Evolutionary conservation across 768 basidiomycete species (phyloP), one percentile per base, ranked within the genome.

Genomic region (Leucocoprinus leucothites): DNA sequence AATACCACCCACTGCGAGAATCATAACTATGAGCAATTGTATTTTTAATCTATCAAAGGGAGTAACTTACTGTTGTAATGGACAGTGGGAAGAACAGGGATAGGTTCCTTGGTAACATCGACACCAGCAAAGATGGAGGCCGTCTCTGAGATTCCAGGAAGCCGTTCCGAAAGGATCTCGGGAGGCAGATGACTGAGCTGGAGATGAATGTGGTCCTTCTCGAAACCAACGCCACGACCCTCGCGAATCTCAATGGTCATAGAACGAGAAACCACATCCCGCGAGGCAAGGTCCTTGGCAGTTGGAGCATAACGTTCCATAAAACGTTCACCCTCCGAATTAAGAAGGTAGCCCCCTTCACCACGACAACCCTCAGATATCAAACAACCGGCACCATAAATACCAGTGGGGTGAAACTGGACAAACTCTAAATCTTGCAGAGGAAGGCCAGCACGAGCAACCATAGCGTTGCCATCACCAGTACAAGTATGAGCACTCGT

Each of bases 271-370:
- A 99, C 97, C 66, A 99, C 97, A 67, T 99, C 97, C 67, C 97
- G 94, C 44, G 97, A 99, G 40, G 97, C 97, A 62, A 99, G 84
- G 79, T 99, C 97, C 80, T 98, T 98, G 59, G 97, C 97, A 40
- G 96, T 98, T 9, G 97, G 97, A 0, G 97, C 97, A 70, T 98
- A 98, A 71, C 96, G 92, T 73, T 98, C 96, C 97, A 99, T 99
- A 80, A 99, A 99, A 57, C 97, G 89, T 73, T 99, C 97, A 69
- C 97, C 97, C 78, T 98, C 89, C 7, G 94, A 91, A 78, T 99
- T 98, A 68, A 99, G 77, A 60, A 99, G 80, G 75, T 98, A 98
- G 60, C 97, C 97, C 76, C 97, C 97, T 73, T 99, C 97, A 65
- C 97, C 97, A 70, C 97, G 94, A 62, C 96, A 98, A 63, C 95